Percentiles rank a stretch among this genome's conserved stretches.
phyloP scores from a whole-genome alignment of 305 asterid genomes.

The Rubia peregrina region DNA sequence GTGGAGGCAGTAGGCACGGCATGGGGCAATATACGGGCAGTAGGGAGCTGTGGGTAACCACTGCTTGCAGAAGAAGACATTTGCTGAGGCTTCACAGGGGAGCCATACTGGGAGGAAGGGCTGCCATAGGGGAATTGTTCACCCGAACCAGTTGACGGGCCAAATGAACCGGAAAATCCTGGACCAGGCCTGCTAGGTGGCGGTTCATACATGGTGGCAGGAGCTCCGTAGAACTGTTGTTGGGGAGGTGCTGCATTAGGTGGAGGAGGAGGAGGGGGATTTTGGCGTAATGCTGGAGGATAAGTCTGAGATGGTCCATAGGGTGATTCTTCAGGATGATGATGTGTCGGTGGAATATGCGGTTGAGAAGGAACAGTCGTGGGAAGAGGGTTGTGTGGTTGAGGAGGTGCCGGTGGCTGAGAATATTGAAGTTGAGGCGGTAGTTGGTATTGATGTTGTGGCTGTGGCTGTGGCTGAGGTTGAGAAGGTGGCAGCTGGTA shows the following conservation, averaged over 20 bases:
- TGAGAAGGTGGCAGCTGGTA: conserved; percentile 32
- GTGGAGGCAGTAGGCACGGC: conserved; percentile 76
- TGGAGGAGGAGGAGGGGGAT: conserved; percentile 30
- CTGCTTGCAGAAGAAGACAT: conserved; percentile 36
- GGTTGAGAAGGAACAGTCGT: conserved; percentile 37
- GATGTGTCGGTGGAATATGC: conserved; percentile 51
- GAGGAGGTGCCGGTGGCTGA: conserved; percentile 51
- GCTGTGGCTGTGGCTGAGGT: conserved; percentile 21
- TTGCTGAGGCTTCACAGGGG: conserved; percentile 56
- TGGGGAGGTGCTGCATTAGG: conserved; percentile 48
- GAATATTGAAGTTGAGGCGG: conserved; percentile 44
- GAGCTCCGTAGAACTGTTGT: conserved; percentile 55
- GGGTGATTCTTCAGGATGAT: conserved; percentile 64
- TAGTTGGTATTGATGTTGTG: conserved; percentile 28
- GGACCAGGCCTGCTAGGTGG: conserved; percentile 51
- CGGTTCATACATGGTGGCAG: conserved; percentile 50
- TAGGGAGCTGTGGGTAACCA: conserved; percentile 82
- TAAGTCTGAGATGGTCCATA: conserved; percentile 51
- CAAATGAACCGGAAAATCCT: conserved; percentile 59
- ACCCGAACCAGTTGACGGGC: conserved; percentile 45
- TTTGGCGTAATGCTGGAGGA: conserved; percentile 39
- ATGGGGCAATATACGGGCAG: conserved; percentile 81
- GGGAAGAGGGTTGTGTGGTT: conserved; percentile 39
- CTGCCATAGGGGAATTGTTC: conserved; percentile 60
- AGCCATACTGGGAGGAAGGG: conserved; percentile 51